phyloP scores from a whole-genome alignment of 2,329 filamentous ascomycete species.

The Cercospora canescens region DNA sequence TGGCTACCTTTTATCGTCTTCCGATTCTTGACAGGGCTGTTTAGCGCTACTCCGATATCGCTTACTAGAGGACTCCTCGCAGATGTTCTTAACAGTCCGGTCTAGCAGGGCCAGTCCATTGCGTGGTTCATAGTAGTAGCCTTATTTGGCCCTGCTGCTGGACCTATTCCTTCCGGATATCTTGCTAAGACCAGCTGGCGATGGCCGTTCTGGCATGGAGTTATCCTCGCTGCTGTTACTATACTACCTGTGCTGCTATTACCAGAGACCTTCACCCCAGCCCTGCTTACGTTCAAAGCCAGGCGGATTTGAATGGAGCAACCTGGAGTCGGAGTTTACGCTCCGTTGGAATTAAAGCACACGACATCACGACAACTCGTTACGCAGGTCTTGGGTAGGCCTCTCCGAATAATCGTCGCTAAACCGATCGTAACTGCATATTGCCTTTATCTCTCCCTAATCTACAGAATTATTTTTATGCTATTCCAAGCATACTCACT shows the following conservation, averaged over 20 bases:
- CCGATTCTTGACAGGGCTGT: conserved; percentile 18
- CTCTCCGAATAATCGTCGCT: conserved; percentile 65
- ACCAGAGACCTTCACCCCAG: conserved; percentile 48
- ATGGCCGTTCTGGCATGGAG: conserved; percentile 23
- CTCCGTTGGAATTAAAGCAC: conserved; percentile 62
- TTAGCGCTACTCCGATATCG: conserved; percentile 21
- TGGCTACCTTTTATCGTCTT: conserved; percentile 21
- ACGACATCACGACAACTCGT: conserved; percentile 59
- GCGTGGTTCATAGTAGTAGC: conserved; percentile 24
- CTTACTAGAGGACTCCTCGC: conserved; percentile 21
- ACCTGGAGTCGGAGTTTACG: conserved; percentile 51
- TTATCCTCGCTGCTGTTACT: conserved; percentile 17
- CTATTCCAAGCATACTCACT: conserved; percentile 19
- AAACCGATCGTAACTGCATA: conserved; percentile 71
- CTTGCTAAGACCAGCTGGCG: conserved; percentile 17
- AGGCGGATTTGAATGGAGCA: conserved; percentile 56
- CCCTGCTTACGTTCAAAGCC: conserved; percentile 47
- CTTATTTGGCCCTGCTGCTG: conserved; percentile 15
- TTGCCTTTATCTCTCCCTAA: conserved; percentile 65
- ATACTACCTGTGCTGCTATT: conserved; percentile 17
- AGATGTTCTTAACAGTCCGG: conserved; percentile 19
- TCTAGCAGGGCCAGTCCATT: conserved; percentile 17
- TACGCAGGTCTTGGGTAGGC: conserved; percentile 66
- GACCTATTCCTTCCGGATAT: conserved; percentile 17
- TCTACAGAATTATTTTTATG: conserved; percentile 62